These are phyloP conservation scores for Thelonectria olida DNA, from an alignment of 2,329 filamentous ascomycete genomes.

Conservation along the genomic window DNA sequence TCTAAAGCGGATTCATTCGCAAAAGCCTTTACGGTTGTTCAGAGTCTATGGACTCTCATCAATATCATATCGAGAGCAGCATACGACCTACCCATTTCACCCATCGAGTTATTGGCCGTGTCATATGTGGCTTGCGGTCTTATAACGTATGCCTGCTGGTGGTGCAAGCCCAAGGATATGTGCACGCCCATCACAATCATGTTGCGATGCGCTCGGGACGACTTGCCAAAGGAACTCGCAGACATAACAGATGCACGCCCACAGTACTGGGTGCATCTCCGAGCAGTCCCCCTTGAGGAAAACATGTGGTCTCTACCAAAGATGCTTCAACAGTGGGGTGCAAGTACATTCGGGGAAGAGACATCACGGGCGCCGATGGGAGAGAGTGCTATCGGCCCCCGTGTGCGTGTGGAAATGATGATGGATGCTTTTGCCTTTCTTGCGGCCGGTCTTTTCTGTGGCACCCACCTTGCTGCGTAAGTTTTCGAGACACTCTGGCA, in stretches of 20 bases:
- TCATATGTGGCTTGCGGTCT: background rate
- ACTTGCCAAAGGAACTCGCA: background rate
- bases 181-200: background rate
- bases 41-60: background rate
- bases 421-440: background rate
- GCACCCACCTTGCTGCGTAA: background rate
- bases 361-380: background rate
- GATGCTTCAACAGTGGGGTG: no score
- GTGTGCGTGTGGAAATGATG: background rate
- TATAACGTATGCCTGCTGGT: background rate
- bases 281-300: no score
- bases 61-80: background rate
- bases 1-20: background rate
- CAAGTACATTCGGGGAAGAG: background rate
- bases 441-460: background rate
- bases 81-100: background rate
- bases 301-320: no score
- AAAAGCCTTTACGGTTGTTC: background rate
- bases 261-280: no score
- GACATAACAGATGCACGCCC: no score
- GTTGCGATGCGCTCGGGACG: background rate
- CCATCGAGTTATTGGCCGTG: background rate
- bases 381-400: background rate
- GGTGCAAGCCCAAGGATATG: background rate
- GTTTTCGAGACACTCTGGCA: no score